Evolutionary conservation across 495 filamentous ascomycete species (phyloP).

Genomic region (Emericellopsis terricola): DNA sequence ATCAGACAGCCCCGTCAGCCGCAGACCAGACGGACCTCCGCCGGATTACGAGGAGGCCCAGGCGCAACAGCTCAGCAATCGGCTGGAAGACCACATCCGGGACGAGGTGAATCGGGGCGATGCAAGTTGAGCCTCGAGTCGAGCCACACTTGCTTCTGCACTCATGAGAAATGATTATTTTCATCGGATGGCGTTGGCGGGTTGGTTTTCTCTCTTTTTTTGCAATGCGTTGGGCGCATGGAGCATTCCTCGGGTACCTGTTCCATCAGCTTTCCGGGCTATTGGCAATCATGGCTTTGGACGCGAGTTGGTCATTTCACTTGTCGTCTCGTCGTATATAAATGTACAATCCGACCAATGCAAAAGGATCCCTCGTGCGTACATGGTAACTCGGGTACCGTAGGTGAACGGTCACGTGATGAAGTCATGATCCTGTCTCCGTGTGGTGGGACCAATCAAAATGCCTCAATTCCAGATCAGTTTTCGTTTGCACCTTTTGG

Average conservation of each 20-base stretch:
- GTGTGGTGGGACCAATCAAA: conserved; percentile 29
- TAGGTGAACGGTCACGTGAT: neutral
- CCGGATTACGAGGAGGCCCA: conserved; percentile 91
- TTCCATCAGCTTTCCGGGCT: too few species aligned
- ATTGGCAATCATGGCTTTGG: too few species aligned
- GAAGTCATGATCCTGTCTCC: too few species aligned
- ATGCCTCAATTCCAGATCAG: conserved; percentile 19
- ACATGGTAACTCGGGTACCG: too few species aligned
- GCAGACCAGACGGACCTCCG: conserved; percentile 58
- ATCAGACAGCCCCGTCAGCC: conserved; percentile 6
- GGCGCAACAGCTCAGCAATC: conserved; percentile 44
- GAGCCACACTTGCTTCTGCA: too few species aligned
- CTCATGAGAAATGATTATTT: too few species aligned
- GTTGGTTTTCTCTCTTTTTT: neutral
- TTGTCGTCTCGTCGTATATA: too few species aligned
- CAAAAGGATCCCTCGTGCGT: too few species aligned
- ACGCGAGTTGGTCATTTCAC: too few species aligned
- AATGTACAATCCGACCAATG: too few species aligned
- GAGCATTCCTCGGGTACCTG: neutral
- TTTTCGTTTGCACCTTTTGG: conserved; percentile 9
- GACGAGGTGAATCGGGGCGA: conserved; percentile 22
- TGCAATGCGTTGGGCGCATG: neutral
- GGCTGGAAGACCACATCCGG: conserved; percentile 26
- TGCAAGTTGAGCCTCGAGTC: too few species aligned
- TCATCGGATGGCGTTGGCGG: neutral